phyloP scores from a whole-genome alignment of 2,329 filamentous ascomycete species.

The Parasarocladium wereldwijsianum region DNA sequence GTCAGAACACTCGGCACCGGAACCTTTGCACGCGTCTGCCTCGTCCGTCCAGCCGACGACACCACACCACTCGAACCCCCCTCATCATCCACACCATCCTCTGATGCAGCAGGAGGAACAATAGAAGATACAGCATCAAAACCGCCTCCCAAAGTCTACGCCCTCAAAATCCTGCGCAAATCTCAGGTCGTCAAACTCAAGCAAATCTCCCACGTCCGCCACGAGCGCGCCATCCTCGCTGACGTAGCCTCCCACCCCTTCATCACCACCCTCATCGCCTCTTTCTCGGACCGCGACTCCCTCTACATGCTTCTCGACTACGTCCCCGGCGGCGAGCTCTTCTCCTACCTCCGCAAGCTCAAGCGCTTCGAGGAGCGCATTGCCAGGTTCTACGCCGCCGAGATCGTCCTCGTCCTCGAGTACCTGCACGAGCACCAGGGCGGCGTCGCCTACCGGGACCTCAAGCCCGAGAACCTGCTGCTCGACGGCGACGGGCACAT shows the following conservation, averaged over 20 bases:
- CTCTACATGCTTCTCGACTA: constrained; percentile 77
- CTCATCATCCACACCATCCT: neutral
- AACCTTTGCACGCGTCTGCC: constrained; percentile 71
- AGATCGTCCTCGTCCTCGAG: constrained; percentile 70
- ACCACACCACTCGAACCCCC: constrained; percentile 15
- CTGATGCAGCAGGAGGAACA: no score
- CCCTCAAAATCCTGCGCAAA: constrained; percentile 66
- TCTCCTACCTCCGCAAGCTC: constrained; percentile 65
- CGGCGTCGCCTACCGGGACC: constrained; percentile 63
- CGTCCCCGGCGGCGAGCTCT: constrained; percentile 71
- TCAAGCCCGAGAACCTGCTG: constrained; percentile 73
- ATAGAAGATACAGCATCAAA: no score
- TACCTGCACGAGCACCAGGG: constrained; percentile 68
- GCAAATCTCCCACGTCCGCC: constrained; percentile 75
- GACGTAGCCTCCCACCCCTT: constrained; percentile 71
- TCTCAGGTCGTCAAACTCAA: constrained; percentile 65
- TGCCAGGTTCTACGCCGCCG: constrained; percentile 69
- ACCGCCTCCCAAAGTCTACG: constrained; percentile 42
- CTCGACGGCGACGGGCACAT: constrained; percentile 67
- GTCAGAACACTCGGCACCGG: constrained; percentile 67
- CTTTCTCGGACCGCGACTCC: constrained; percentile 66
- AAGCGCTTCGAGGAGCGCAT: constrained; percentile 67
- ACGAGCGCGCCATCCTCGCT: constrained; percentile 65
- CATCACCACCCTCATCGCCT: constrained; percentile 64
- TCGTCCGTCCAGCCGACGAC: constrained; percentile 50